Percentiles rank a stretch among this genome's conserved stretches.
Evolutionary conservation across 805 yeast genomes (phyloP).

Genomic region (Cyberlindnera mrakii): DNA sequence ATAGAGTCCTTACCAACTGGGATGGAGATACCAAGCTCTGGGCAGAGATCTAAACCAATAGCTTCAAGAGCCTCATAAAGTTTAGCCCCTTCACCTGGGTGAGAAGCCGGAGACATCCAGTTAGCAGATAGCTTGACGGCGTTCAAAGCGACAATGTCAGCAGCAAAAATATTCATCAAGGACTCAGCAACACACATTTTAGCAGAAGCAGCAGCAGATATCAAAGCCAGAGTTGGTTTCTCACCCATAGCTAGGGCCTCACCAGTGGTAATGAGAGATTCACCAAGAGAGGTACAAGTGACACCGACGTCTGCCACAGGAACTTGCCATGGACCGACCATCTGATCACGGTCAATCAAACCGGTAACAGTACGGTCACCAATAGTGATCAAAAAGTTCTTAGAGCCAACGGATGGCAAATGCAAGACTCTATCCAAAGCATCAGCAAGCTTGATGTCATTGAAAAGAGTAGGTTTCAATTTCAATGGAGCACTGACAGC

Average conservation of each 20-base stretch:
- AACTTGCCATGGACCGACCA: slow-evolving; percentile 99
- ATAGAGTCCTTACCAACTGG: slow-evolving; percentile 99
- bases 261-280: slow-evolving; percentile 67
- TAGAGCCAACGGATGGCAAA: slow-evolving; percentile 92
- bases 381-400: slow-evolving; percentile 91
- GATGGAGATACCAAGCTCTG: slow-evolving; percentile 81
- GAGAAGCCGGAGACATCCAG: slow-evolving; percentile 98
- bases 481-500: slow-evolving; percentile 58
- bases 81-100: slow-evolving; percentile 91
- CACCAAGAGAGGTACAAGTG: slow-evolving; percentile 85
- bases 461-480: slow-evolving; percentile 34
- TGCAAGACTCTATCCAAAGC: slow-evolving; percentile 79
- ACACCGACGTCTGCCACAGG: slow-evolving; percentile 99
- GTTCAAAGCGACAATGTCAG: slow-evolving; percentile 72
- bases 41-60: slow-evolving; percentile 89
- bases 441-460: slow-evolving; percentile 41
- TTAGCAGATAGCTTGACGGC: slow-evolving; percentile 87
- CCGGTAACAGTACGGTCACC: slow-evolving; percentile 99
- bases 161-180: slow-evolving; percentile 79
- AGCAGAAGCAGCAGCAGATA: slow-evolving; percentile 86
- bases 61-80: slow-evolving; percentile 97
- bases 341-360: slow-evolving; percentile 92
- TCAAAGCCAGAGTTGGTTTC: slow-evolving; percentile 83
- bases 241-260: slow-evolving; percentile 98
- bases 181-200: slow-evolving; percentile 96